phyloP scores from a whole-genome alignment of 108 stramenopile species.

The Seminavis robusta region DNA sequence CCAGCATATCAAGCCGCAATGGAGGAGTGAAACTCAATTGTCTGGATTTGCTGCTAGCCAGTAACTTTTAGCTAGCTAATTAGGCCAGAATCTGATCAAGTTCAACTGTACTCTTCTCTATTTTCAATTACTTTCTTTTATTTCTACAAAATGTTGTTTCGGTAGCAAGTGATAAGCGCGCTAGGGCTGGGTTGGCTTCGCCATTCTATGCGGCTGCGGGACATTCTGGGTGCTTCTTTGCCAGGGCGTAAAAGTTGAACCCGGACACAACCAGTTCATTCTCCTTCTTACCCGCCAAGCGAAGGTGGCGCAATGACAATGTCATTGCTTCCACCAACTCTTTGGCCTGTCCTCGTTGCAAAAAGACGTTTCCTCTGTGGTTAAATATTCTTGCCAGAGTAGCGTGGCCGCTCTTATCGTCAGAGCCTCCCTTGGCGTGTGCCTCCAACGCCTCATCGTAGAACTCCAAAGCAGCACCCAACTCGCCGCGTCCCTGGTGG shows the following conservation, averaged over 20 bases:
- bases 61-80: too few species aligned
- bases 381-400: constrained; percentile 44
- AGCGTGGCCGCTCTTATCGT: neutral
- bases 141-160: too few species aligned
- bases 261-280: constrained; percentile 44
- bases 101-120: too few species aligned
- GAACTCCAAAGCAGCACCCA: constrained; percentile 44
- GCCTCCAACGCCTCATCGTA: constrained; percentile 44
- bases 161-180: too few species aligned
- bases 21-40: too few species aligned
- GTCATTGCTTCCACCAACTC: constrained; percentile 43
- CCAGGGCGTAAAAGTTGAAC: constrained; percentile 46
- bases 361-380: constrained; percentile 50
- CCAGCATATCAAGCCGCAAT: too few species aligned
- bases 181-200: too few species aligned
- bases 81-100: too few species aligned
- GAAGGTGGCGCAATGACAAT: constrained; percentile 27
- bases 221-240: constrained; percentile 36
- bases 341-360: constrained; percentile 36
- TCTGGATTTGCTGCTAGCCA: too few species aligned
- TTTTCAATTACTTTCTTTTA: too few species aligned
- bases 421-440: neutral
- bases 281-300: constrained; percentile 22
- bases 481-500: constrained; percentile 51
- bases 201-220: constrained; percentile 19